Percentiles rank a stretch among this genome's conserved stretches.
Evolutionary conservation across 1,284 basidiomycete species (phyloP).

Genomic region (Ustanciosporium gigantosporum): DNA sequence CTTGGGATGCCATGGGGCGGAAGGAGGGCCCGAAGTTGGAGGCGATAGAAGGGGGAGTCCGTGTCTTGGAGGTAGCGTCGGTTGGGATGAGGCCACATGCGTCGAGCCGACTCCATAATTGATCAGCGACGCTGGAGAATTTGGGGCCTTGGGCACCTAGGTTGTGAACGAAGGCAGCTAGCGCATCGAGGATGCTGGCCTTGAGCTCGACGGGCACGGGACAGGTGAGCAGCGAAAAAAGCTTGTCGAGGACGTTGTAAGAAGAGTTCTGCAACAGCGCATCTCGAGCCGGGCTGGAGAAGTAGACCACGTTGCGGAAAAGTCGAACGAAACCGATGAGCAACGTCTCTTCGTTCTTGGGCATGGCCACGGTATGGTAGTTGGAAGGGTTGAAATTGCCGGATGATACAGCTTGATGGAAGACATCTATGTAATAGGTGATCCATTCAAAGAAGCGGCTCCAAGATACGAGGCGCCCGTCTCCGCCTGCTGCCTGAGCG

Average conservation of each 20-base stretch:
- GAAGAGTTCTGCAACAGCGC: constrained; percentile 78
- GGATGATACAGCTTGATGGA: constrained; percentile 37
- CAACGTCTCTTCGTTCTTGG: constrained; percentile 75
- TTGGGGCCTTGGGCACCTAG: constrained; percentile 6
- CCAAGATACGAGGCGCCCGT: constrained; percentile 56
- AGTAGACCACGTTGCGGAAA: constrained; percentile 75
- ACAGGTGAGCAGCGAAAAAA: constrained; percentile 63
- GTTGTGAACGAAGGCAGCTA: constrained; percentile 72
- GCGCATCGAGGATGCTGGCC: constrained; percentile 78
- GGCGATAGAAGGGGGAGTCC: background rate
- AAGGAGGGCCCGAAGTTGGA: constrained; percentile 18
- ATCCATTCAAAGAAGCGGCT: constrained; percentile 58
- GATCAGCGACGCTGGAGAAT: constrained; percentile 70
- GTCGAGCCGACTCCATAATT: constrained; percentile 82
- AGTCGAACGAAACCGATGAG: constrained; percentile 80
- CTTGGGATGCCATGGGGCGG: constrained; percentile 27
- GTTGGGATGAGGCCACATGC: constrained; percentile 58
- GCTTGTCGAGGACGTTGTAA: constrained; percentile 73
- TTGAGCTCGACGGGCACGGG: constrained; percentile 81
- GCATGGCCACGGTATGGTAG: constrained; percentile 63
- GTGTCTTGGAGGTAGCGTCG: constrained; percentile 15
- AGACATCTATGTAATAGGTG: constrained; percentile 55
- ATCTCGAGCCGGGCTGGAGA: constrained; percentile 77
- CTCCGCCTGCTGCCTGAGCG: constrained; percentile 16
- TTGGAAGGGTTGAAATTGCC: constrained; percentile 29